A percentile compares a stretch with the other conserved stretches of the same genome.
Evolutionary conservation across 768 basidiomycete species (phyloP).

Genomic region (Mrakia frigida): DNA sequence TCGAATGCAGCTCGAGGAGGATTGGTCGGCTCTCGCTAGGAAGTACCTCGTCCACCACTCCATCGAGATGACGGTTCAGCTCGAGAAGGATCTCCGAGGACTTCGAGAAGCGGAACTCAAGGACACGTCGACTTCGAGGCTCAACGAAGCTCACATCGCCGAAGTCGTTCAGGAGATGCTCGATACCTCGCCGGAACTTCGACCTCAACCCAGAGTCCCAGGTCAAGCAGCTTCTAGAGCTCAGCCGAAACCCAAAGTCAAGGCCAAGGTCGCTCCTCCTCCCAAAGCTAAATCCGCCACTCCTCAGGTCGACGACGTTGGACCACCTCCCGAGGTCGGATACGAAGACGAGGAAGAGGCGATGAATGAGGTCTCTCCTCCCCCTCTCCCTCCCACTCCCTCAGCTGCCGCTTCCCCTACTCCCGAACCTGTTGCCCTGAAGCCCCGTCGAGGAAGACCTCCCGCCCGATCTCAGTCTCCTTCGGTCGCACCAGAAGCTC

Average conservation of each 20-base stretch:
- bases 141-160: constrained; percentile 20
- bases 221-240: too few relatives aligned
- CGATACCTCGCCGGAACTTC: not conserved
- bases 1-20: constrained; percentile 23
- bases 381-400: too few relatives aligned
- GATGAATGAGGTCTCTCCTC: not conserved
- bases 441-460: too few relatives aligned
- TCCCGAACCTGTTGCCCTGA: too few relatives aligned
- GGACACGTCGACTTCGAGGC: not conserved
- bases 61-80: not conserved
- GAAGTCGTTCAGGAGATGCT: constrained; percentile 18
- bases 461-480: not conserved
- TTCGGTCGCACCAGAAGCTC: constrained; percentile 1
- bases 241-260: too few relatives aligned
- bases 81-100: constrained; percentile 15
- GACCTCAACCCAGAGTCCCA: not conserved
- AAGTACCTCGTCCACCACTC: not conserved
- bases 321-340: not conserved
- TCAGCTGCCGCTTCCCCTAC: too few relatives aligned
- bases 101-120: constrained; percentile 3
- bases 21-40: constrained; percentile 18
- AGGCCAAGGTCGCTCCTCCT: not conserved
- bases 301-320: not conserved
- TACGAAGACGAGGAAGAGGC: not conserved
- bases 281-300: not conserved